Evolutionary conservation across 495 filamentous ascomycete genomes (phyloP).

Genomic region (Neohortaea acidophila): DNA sequence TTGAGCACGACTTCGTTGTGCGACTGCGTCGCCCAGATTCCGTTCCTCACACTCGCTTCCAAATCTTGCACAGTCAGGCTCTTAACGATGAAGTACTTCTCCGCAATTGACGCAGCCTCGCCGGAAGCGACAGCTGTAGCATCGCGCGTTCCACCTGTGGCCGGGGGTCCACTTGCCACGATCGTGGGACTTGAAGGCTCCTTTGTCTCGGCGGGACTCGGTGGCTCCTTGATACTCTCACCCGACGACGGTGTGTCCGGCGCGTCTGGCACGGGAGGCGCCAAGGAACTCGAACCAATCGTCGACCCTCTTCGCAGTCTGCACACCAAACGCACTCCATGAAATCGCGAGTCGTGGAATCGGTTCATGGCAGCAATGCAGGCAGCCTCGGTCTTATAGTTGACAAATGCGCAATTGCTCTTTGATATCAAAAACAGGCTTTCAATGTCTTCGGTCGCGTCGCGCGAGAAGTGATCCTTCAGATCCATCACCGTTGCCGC

Average conservation of each 20-base stretch:
- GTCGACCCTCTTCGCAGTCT: slow-evolving; percentile 52
- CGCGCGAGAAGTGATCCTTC: slow-evolving; percentile 80
- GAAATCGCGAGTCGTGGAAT: slow-evolving; percentile 84
- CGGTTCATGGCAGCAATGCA: slow-evolving; percentile 65
- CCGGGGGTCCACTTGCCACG: not conserved
- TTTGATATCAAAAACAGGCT: slow-evolving; percentile 92
- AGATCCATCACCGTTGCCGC: slow-evolving; percentile 62
- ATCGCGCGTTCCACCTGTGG: not conserved
- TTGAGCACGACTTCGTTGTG: slow-evolving; percentile 83
- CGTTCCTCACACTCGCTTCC: slow-evolving; percentile 72
- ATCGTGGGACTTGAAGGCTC: slow-evolving; percentile 4
- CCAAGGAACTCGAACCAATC: slow-evolving; percentile 19
- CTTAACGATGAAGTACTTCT: slow-evolving; percentile 85
- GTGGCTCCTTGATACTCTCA: not conserved
- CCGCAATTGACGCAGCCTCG: slow-evolving; percentile 28
- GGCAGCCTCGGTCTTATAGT: slow-evolving; percentile 69
- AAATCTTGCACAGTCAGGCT: slow-evolving; percentile 91
- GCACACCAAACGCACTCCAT: slow-evolving; percentile 82
- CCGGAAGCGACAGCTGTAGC: not conserved
- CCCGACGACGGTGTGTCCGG: not conserved
- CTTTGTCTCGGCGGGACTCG: slow-evolving; percentile 26
- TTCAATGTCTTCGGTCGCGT: slow-evolving; percentile 62
- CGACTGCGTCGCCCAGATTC: slow-evolving; percentile 85
- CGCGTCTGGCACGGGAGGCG: not conserved
- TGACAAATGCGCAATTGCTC: slow-evolving; percentile 96